A percentile compares a stretch with the other conserved stretches of the same genome.
These are phyloP conservation scores for Fusarium sp. DNA, from an alignment of 2,329 filamentous ascomycete genomes.

Conservation along the genomic window DNA sequence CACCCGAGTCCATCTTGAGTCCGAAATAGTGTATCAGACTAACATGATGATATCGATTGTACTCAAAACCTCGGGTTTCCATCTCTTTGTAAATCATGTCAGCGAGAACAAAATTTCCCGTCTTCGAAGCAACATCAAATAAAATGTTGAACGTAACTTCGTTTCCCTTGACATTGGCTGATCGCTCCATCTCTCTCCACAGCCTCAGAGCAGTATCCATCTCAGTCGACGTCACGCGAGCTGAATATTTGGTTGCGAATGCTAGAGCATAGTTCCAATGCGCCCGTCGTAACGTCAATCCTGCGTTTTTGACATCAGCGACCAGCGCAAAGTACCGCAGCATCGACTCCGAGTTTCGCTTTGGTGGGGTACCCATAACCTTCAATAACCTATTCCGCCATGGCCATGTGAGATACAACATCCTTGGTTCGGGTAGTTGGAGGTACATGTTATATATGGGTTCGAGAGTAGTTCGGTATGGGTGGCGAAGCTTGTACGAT, in stretches of 20 bases:
- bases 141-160: constrained; percentile 93
- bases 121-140: constrained; percentile 88
- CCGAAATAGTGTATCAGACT: constrained; percentile 88
- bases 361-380: constrained; percentile 73
- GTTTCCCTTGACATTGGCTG: constrained; percentile 73
- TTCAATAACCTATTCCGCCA: constrained; percentile 75
- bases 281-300: constrained; percentile 72
- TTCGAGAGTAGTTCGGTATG: constrained; percentile 56
- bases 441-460: constrained; percentile 63
- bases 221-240: constrained; percentile 70
- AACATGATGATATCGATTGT: constrained; percentile 84
- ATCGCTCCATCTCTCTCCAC: constrained; percentile 91
- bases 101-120: constrained; percentile 84
- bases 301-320: constrained; percentile 82
- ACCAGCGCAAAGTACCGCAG: constrained; percentile 85
- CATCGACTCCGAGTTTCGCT: constrained; percentile 72
- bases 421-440: constrained; percentile 64
- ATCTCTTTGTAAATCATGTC: constrained; percentile 90
- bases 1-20: constrained; percentile 77
- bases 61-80: constrained; percentile 72
- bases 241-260: constrained; percentile 79
- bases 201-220: constrained; percentile 73
- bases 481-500: constrained; percentile 57
- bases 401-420: constrained; percentile 61
- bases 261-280: constrained; percentile 90